These are phyloP conservation scores for Diplotaxis tenuifolia DNA, from an alignment of 345 rosid species.

Conservation along the genomic window DNA sequence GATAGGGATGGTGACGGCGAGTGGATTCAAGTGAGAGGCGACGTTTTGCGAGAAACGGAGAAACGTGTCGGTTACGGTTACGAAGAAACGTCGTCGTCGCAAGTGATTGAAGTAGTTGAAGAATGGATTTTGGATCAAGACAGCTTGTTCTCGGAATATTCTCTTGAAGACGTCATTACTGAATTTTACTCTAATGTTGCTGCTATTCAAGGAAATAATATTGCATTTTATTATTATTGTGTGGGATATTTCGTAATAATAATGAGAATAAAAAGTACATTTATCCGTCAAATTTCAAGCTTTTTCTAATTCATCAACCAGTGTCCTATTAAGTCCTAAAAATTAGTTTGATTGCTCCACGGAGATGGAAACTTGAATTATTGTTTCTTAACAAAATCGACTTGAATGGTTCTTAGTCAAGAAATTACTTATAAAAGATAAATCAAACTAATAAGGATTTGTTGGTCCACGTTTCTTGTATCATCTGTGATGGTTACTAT, in stretches of 20 bases:
- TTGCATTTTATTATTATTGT: background rate
- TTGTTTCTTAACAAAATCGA: background rate
- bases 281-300: background rate
- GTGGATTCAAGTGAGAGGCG: constrained; percentile 71
- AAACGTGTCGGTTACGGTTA: constrained; percentile 21
- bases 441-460: background rate
- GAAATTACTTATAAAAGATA: background rate
- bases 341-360: background rate
- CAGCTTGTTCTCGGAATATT: constrained; percentile 38
- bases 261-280: background rate
- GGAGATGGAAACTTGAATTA: background rate
- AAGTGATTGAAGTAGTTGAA: constrained; percentile 19
- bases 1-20: constrained; percentile 32
- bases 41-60: constrained; percentile 28
- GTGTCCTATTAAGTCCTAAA: background rate
- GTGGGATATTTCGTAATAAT: background rate
- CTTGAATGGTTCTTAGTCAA: background rate
- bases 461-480: background rate
- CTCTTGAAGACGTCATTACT: constrained; percentile 21
- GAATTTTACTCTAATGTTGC: constrained; percentile 2
- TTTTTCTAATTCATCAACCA: background rate
- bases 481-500: background rate
- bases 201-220: constrained; percentile 5
- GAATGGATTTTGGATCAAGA: constrained; percentile 37
- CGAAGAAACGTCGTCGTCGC: constrained; percentile 19